Base-by-base conservation (phyloP, 2,329 filamentous ascomycete species). In the Tricladium varicosporioides region DNA sequence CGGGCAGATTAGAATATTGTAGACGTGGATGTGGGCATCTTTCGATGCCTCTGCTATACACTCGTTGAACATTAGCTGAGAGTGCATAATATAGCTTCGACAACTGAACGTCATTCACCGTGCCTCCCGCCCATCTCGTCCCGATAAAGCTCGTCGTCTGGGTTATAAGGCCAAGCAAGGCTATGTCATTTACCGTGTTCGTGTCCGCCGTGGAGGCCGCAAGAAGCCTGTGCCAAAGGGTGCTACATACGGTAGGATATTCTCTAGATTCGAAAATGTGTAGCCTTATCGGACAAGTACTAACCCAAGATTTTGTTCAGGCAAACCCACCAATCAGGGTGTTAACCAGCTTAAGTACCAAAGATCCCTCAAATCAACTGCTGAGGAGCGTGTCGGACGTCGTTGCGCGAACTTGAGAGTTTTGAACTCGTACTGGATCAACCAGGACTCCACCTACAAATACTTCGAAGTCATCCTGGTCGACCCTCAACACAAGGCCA, bases 121-220 rank as follows among this genome's bases (percentile, higher is more conserved):
- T 78, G 94, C 94, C 76, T 95, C 92, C 74, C 92, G 93, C 74
- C 94, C 94, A 72, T 96, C 92, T 74, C 94, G 94, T 79, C 94
- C 94, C 75, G 95, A 99, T 85, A 99, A 99, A 91, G 94, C 95
- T 76, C 94, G 94, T 82, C 94, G 95, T 80, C 91, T 99, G 72
- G 94, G 94, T 74, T 99, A 99, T 91, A 99, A 99, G 91, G 94
- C 95, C 85, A 99, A 99, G 91, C 94, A 99, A 85, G 94, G 94
- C 80, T 99, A 97, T 85, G 94, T 99, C 77, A 92, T 99, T 89
- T 99, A 99, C 89, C 94, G 94, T 78, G 86, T 95, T 76, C 94
- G 94, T 77, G 94, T 99, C 73, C 90, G 94, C 78, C 92, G 94
- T 79, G 94, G 94, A 88, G 94, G 94, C 75, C 92, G 94, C 86